Base-by-base conservation (phyloP, 805 yeast genomes). In the Hanseniaspora pseudoguilliermondii region DNA sequence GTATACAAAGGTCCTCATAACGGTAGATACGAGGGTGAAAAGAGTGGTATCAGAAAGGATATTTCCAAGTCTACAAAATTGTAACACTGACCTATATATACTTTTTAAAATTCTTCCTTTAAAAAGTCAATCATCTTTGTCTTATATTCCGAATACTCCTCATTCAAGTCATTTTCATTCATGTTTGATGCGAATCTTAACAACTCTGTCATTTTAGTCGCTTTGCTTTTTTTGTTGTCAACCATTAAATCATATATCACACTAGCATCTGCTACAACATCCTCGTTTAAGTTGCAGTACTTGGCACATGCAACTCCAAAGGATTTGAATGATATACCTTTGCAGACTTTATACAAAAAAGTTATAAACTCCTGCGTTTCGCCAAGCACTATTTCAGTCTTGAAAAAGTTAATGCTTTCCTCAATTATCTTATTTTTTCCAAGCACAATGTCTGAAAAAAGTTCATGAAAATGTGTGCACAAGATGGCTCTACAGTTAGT, bases 11-110 rank as follows among this genome's bases (percentile, higher is more conserved):
- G 75, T 49, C 74, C 75, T 20, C 86, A 80, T 52, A 74, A 79
- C 59, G 85, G 88, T 60, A 83, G 95, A 2, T 93, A 93, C 69
- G 83, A 78, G 60, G 98, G 98, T 71, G 98, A 93, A 69, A 78
- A 81, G 73, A 89, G 97, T 20, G 98, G 98, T 86, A 93, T 93
- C 68, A 89, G 89, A 76, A 91, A 93, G 80, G 88, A 88, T 61
- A 67, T 91, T 53, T 77, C 95, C n/a, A 84, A 87, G 70, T 83
- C 95, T 64, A 89, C 87, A 65, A 86, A 84, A 69, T 82, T 89
- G 60, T 62, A 61, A 54, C 63, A 59, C 51, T 38, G 29, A 13
- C 16, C 9, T 42, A 38, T 34, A 36, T 47, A 25, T 49, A 34
- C 35, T 25, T 23, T 21, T 16, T 10, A 23, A 41, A n/a, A 21